Percentiles rank a stretch among this genome's conserved stretches.
These are phyloP conservation scores for Mycena galericulata DNA, from an alignment of 768 basidiomycete species.

Conservation along the genomic window DNA sequence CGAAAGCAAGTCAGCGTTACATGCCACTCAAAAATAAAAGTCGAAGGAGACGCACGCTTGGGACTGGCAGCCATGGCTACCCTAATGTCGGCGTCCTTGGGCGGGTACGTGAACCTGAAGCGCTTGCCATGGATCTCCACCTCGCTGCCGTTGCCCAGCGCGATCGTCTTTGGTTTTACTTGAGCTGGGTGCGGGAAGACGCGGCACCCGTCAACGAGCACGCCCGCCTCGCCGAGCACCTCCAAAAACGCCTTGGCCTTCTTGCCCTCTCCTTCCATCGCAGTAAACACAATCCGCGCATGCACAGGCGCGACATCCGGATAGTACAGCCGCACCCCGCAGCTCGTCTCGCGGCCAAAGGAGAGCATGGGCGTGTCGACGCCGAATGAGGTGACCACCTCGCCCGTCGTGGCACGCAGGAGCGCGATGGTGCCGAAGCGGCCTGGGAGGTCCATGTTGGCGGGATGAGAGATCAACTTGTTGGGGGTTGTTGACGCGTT, in stretches of 20 bases:
- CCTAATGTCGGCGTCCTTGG: too few species aligned
- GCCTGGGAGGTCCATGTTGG: constrained; percentile 28
- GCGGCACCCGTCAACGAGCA: constrained; percentile 70
- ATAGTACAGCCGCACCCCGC: constrained; percentile 80
- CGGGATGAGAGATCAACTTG: constrained; percentile 9
- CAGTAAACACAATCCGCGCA: constrained; percentile 76
- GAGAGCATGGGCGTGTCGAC: constrained; percentile 77
- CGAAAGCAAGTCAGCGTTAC: neutral
- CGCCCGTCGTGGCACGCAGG: constrained; percentile 12
- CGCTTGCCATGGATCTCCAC: constrained; percentile 77
- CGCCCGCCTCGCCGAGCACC: constrained; percentile 69
- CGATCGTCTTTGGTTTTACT: constrained; percentile 61
- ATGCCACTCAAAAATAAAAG: neutral
- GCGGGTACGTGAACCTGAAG: constrained; percentile 81
- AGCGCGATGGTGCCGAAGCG: constrained; percentile 30
- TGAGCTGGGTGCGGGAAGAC: constrained; percentile 59
- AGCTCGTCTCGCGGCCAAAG: constrained; percentile 73
- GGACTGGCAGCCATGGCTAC: too few species aligned
- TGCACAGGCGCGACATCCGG: constrained; percentile 70
- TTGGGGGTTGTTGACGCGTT: constrained; percentile 16
- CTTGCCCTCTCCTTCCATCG: too few species aligned
- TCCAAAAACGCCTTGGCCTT: constrained; percentile 76
- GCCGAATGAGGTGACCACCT: constrained; percentile 73
- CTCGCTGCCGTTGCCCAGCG: constrained; percentile 72
- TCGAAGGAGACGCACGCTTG: constrained; percentile 48